Conservation (phyloP, 345 rosid genomes). For the Triadica sebifera region DNA sequence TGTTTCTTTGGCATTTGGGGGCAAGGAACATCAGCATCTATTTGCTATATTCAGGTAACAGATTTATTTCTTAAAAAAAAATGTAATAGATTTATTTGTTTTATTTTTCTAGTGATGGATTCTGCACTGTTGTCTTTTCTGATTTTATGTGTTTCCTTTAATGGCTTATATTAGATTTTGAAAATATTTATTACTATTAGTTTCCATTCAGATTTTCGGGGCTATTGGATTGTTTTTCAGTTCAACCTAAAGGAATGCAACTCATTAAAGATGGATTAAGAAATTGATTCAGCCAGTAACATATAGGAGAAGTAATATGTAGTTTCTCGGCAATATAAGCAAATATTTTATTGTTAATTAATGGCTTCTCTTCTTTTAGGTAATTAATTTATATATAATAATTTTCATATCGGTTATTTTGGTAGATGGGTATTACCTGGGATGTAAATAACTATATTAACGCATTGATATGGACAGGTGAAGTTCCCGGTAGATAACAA, state of each 20-base stretch:
- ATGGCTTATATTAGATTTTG: too few species aligned
- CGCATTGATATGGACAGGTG: neutral
- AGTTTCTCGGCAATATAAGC: too few species aligned
- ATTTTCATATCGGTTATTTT: too few species aligned
- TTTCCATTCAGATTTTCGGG: neutral
- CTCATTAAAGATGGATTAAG: neutral
- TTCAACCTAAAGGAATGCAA: neutral
- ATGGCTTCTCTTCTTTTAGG: neutral
- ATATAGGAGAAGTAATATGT: too few species aligned
- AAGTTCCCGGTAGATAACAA: neutral
- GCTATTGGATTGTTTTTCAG: too few species aligned
- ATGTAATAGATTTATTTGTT: slow-evolving; percentile 13
- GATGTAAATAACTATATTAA: neutral
- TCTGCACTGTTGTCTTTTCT: neutral
- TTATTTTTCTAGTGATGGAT: too few species aligned
- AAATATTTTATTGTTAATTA: neutral
- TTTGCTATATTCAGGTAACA: slow-evolving; percentile 25
- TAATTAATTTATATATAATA: neutral
- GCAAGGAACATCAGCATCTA: slow-evolving; percentile 15
- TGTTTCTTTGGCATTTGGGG: slow-evolving; percentile 15
- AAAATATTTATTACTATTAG: neutral
- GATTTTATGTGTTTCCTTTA: slow-evolving; percentile 23
- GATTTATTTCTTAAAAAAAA: too few species aligned
- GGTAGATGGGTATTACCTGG: neutral
- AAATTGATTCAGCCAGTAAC: neutral